These are phyloP conservation scores for Xylaria bambusicola DNA, from an alignment of 495 filamentous ascomycete species.

Conservation along the genomic window DNA sequence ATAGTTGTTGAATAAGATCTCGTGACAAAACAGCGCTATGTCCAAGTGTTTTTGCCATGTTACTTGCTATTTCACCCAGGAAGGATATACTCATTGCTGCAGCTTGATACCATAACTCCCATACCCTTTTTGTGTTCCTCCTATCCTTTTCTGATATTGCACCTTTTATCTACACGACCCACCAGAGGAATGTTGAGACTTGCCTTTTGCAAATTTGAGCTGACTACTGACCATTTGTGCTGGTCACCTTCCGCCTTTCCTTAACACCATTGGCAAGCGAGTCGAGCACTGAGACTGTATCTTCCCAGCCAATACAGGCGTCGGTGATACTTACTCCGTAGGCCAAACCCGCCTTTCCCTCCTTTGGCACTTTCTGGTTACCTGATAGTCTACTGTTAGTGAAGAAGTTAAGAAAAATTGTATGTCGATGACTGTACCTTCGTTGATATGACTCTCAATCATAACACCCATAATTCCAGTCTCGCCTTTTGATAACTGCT, in stretches of 20 bases:
- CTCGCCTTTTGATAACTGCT: slow-evolving; percentile 85
- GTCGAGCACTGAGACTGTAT: slow-evolving; percentile 81
- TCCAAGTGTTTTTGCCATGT: no score
- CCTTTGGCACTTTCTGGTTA: slow-evolving; percentile 86
- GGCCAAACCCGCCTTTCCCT: slow-evolving; percentile 86
- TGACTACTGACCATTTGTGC: slow-evolving; percentile 19
- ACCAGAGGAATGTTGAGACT: no score
- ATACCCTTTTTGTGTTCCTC: no score
- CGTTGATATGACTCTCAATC: slow-evolving; percentile 97
- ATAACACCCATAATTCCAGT: slow-evolving; percentile 93
- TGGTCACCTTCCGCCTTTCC: slow-evolving; percentile 54
- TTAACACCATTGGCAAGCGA: slow-evolving; percentile 80
- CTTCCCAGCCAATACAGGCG: slow-evolving; percentile 93
- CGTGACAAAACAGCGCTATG: no score
- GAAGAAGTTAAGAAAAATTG: background rate
- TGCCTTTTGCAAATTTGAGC: no score
- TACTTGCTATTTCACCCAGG: no score
- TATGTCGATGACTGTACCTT: slow-evolving; percentile 57
- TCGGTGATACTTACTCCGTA: slow-evolving; percentile 98
- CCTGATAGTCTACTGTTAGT: slow-evolving; percentile 48
- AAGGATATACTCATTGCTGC: no score
- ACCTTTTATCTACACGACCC: no score
- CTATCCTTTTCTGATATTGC: no score
- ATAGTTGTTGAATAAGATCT: no score
- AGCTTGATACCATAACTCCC: no score